Base-by-base conservation (phyloP, 2,329 filamentous ascomycete species). In the Elsinoe fawcettii region DNA sequence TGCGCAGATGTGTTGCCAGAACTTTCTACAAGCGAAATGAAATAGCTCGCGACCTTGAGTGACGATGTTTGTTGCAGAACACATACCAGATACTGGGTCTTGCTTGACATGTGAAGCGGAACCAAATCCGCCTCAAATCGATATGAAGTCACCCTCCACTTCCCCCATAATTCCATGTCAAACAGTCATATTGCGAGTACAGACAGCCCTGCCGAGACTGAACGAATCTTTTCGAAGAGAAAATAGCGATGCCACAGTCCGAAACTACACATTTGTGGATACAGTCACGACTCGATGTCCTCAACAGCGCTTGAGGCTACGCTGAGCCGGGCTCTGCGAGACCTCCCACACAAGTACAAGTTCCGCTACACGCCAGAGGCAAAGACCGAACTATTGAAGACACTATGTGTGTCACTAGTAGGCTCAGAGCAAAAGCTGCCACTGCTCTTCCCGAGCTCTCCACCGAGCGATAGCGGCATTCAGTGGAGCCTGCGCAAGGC, bases 361-460 rank as follows among this genome's bases (percentile, higher is more conserved):
- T 88, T 89, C 73, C 85, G 87, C 61, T 99, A 91, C 73, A 84
- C 80, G 41, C 78, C 85, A 55, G 75, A 82, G 47, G 90, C 91
- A 55, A 80, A 82, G 61, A 80, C 80, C 60, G 82, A 88, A 61
- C 84, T 99, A 30, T 75, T 95, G 57, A 79, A 84, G 66, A 84
- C 83, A 58, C 85, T 99, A 56, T 99, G 97, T 74, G 87, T 84
- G 75, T 95, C 88, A 55, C 82, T 99, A 65, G 88, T 89, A 30
- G 84, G 88, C 61, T 84, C 84, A 60, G 75, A 81, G 58, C 85
- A 91, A 61, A 85, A 91, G 66, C 77, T 97, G 68, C 77, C 79
- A 51, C 79, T 90, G 16, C 82, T 99, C 66, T 99, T 99, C 67
- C 90, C 90, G 1, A 77, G 86, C 39, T 89, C 90, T 11, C 55